phyloP scores from a whole-genome alignment of 2,329 filamentous ascomycete species.

The Alternaria sp. region DNA sequence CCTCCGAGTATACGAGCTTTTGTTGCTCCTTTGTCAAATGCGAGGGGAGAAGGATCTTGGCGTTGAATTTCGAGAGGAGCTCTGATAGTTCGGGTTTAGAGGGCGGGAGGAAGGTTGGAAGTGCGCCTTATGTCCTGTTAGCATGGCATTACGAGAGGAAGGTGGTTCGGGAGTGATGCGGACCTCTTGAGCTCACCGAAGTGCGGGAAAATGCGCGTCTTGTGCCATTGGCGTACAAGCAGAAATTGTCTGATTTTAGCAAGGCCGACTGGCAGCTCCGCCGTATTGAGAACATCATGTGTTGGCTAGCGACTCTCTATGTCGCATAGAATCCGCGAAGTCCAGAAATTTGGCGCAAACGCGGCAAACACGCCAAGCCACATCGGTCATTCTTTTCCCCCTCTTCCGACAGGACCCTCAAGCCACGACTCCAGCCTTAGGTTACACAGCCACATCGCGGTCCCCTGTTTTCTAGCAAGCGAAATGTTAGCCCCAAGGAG shows the following conservation, averaged over 20 bases:
- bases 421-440: constrained; percentile 20
- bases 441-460: constrained; percentile 26
- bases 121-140: constrained; percentile 35
- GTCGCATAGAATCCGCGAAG: constrained; percentile 11
- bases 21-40: constrained; percentile 55
- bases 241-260: constrained; percentile 19
- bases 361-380: constrained; percentile 40
- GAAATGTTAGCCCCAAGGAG: constrained; percentile 20
- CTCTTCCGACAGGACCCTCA: constrained; percentile 7
- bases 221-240: constrained; percentile 31
- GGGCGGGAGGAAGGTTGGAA: constrained; percentile 55
- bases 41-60: constrained; percentile 55
- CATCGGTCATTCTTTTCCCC: constrained; percentile 5
- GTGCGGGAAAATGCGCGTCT: constrained; percentile 45
- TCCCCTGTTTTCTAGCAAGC: constrained; percentile 21
- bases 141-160: constrained; percentile 4
- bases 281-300: constrained; percentile 45
- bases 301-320: constrained; percentile 8
- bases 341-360: constrained; percentile 36
- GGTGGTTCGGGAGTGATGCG: constrained; percentile 7
- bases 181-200: constrained; percentile 37
- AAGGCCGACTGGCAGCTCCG: constrained; percentile 42
- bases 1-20: constrained; percentile 54
- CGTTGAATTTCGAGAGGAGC: constrained; percentile 54
- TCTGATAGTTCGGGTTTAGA: constrained; percentile 53